Percentiles rank a stretch among this genome's conserved stretches.
phyloP scores from a whole-genome alignment of 1,284 basidiomycete genomes.

The Sphaerobolus stellatus region DNA sequence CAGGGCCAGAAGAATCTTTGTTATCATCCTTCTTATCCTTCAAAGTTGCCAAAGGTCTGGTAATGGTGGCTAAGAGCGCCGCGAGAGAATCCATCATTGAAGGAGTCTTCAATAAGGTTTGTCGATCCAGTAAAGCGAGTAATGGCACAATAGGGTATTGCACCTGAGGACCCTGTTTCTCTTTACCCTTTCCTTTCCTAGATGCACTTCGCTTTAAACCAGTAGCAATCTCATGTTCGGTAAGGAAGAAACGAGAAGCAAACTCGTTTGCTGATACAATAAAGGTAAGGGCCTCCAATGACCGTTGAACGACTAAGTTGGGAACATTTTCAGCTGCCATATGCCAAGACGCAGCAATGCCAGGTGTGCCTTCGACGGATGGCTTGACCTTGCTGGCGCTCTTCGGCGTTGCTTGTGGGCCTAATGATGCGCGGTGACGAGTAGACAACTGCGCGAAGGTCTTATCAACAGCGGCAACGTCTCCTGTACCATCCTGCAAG shows the following conservation, averaged over 20 bases:
- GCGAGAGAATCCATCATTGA: constrained; percentile 92
- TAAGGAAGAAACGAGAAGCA: constrained; percentile 89
- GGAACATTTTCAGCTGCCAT: constrained; percentile 83
- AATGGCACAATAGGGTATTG: constrained; percentile 90
- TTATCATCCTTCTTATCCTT: constrained; percentile 46
- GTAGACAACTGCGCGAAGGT: constrained; percentile 93
- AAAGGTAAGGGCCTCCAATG: constrained; percentile 83
- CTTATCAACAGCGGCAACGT: constrained; percentile 88
- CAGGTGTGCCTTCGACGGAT: constrained; percentile 44
- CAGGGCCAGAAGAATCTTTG: not conserved
- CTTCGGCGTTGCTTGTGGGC: constrained; percentile 58
- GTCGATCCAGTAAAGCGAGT: constrained; percentile 81
- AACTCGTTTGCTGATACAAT: constrained; percentile 83
- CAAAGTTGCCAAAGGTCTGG: constrained; percentile 70
- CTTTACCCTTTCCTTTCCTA: constrained; percentile 93
- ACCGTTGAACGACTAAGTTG: constrained; percentile 89
- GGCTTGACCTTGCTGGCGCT: constrained; percentile 68
- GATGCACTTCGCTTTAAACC: constrained; percentile 66
- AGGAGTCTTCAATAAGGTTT: constrained; percentile 80
- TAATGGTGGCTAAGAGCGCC: constrained; percentile 80
- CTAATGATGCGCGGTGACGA: constrained; percentile 56
- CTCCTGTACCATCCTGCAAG: constrained; percentile 92
- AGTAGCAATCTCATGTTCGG: constrained; percentile 84
- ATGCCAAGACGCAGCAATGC: constrained; percentile 47
- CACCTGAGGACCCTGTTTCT: constrained; percentile 75